A percentile compares a stretch with the other conserved stretches of the same genome.
Evolutionary conservation across 768 basidiomycete species (phyloP).

Genomic region (Serendipita indica): DNA sequence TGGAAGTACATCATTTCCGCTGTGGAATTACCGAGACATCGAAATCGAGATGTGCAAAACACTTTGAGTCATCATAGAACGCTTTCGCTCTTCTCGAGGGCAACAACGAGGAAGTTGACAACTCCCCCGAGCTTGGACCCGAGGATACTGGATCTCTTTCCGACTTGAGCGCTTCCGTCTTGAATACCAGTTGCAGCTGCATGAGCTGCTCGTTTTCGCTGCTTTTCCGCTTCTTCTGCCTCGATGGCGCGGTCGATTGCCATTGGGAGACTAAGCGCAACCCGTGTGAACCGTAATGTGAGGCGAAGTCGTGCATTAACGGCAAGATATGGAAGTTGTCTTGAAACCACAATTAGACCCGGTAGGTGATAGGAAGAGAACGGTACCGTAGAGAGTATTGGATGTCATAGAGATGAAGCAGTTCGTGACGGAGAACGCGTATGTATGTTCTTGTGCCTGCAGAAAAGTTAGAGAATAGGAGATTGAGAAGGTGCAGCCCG

Average conservation of each 20-base stretch:
- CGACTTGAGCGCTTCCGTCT: slow-evolving; percentile 10
- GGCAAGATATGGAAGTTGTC: slow-evolving; percentile 59
- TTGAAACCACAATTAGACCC: not conserved
- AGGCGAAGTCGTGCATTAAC: slow-evolving; percentile 59
- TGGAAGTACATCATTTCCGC: not conserved
- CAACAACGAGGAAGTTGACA: slow-evolving; percentile 11
- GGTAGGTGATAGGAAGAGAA: not conserved
- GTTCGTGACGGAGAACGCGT: slow-evolving; percentile 52
- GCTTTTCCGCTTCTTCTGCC: slow-evolving; percentile 19
- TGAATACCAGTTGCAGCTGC: not conserved
- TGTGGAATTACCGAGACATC: not conserved
- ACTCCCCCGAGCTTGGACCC: slow-evolving; percentile 12
- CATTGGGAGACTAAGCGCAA: slow-evolving; percentile 59
- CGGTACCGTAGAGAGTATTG: slow-evolving; percentile 51
- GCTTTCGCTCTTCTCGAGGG: slow-evolving; percentile 14
- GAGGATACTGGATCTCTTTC: slow-evolving; percentile 10
- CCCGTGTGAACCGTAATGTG: slow-evolving; percentile 61
- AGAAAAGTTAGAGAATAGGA: slow-evolving; percentile 11
- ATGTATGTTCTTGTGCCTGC: slow-evolving; percentile 65
- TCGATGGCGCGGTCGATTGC: slow-evolving; percentile 57
- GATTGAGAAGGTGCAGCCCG: slow-evolving; percentile 16
- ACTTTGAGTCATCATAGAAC: slow-evolving; percentile 4
- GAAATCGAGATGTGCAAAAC: not conserved
- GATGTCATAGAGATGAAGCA: slow-evolving; percentile 66
- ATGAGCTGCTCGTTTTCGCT: not conserved